Evolutionary conservation across 2,329 filamentous ascomycete genomes (phyloP), one percentile per base, ranked within the genome.

Genomic region (Lanzia echinophila): DNA sequence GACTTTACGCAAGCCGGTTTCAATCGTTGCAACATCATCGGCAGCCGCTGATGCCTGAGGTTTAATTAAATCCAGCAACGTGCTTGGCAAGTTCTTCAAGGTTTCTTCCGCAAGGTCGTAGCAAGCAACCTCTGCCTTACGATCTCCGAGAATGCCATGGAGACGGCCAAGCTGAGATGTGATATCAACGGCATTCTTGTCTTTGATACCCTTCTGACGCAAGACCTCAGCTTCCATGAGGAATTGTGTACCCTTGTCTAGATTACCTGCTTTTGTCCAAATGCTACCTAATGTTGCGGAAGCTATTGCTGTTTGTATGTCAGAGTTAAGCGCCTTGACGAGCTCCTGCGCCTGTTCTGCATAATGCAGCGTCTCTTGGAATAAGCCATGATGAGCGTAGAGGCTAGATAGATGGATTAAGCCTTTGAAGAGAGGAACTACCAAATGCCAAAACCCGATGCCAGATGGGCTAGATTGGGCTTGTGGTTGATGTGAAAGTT

Each of bases 341-440:
- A 95, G 80, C 63, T 87, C 89, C 51, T 86, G 76, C 0, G 90
- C 90, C 63, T 94, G 87, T 61, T 96, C 87, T 1, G 87, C 85
- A 62, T 95, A 95, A 67, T 91, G 94, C 0, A 92, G 73, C 2
- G 92, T 92, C 68, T 97, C 92, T 56, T 89, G 84, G 59, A 90
- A 89, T 71, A 95, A 80, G 28, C 94, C 94, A 58, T 94, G 81
- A 60, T 95, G 86, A 1, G 87, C 83, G 62, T 91, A 96, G 1
- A 95, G 75, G 3, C 79, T 79, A 0, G 90, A 90, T 3, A 96
- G 79, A 55, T 90, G 84, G 56, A 84, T 71, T 13, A 95, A 74
- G 53, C 84, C 82, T 31, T 81, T 79, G 62, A 90, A 84, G 19
- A 96, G 77, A 1, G 86, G 83, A 28, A 82, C 80, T 7, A 94